Evolutionary conservation across 148 eudicot species (phyloP), one percentile per base, ranked within the genome.

Genomic region (Persicaria tinctoria): DNA sequence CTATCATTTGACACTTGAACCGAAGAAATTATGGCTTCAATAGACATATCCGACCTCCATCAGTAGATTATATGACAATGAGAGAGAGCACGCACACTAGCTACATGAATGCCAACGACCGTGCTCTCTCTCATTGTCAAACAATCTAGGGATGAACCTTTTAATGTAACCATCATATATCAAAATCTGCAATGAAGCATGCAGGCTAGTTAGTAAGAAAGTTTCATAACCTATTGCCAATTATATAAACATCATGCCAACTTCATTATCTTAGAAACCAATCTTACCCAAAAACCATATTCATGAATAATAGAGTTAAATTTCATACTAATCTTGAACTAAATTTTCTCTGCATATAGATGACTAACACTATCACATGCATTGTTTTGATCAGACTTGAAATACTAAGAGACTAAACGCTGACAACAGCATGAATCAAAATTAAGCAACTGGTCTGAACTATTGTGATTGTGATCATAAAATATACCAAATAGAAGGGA

Each of bases 111-210:
- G 46, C n/a, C 69, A 64, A 64, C 17, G 69, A 64, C 46, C 46
- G 69, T 64, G 46, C 69, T 64, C 69, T 64, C 69, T 64, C 69
- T 64, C 69, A 38, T 64, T 13, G 69, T 64, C 69, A 64, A 13
- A 64, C 69, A 38, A 64, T 64, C 69, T 64, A 13, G n/a, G 38
- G 69, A 64, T 64, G 69, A 64, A 64, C 12, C 12, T 64, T 32
- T 5, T 64, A 64, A 38, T 9, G n/a, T 13, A 38, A 32, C 13
- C 69, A 38, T 32, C 69, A 12, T 13, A n/a, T 5, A 16, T 56
- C 62, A 56, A 16, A n/a, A 56, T 38, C 69, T 64, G 69, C 69
- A 64, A 64, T n/a, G 38, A 64, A 64, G 38, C 17, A 64, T 12
- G 46, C 53, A 64, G 69, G 17, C 46, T 38, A 64, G 38, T 64